These are phyloP conservation scores for Lumnitzera racemosa DNA, from an alignment of 345 rosid species.

Conservation along the genomic window DNA sequence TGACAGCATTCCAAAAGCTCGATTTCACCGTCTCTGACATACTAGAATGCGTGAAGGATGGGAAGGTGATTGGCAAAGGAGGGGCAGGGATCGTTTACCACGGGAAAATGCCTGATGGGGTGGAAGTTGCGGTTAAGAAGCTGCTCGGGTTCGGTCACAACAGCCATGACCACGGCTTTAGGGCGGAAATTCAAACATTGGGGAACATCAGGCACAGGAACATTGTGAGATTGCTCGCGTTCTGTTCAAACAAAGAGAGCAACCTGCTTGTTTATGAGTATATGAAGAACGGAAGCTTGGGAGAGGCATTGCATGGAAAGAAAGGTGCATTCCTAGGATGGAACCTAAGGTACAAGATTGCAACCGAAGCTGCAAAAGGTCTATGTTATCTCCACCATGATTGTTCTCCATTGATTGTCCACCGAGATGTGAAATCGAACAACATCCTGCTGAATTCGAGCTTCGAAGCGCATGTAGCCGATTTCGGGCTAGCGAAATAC, in stretches of 20 bases:
- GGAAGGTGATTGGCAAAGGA: slow-evolving; percentile 81
- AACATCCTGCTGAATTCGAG: slow-evolving; percentile 74
- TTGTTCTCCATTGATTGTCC: slow-evolving; percentile 82
- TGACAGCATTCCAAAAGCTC: slow-evolving; percentile 74
- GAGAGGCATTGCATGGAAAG: slow-evolving; percentile 82
- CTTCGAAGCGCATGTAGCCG: slow-evolving; percentile 96
- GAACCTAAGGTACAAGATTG: slow-evolving; percentile 72
- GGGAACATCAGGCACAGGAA: slow-evolving; percentile 88
- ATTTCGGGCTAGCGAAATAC: slow-evolving; percentile 91
- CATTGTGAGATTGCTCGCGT: slow-evolving; percentile 79
- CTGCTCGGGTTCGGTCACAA: slow-evolving; percentile 57
- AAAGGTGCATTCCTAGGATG: slow-evolving; percentile 62
- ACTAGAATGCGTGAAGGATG: slow-evolving; percentile 84
- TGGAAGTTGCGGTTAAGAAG: slow-evolving; percentile 80
- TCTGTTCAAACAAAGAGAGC: slow-evolving; percentile 74
- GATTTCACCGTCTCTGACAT: slow-evolving; percentile 65
- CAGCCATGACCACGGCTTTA: slow-evolving; percentile 79
- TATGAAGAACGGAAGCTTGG: slow-evolving; percentile 92
- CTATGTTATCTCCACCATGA: slow-evolving; percentile 93
- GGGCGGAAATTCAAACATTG: slow-evolving; percentile 81
- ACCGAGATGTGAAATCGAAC: slow-evolving; percentile 90
- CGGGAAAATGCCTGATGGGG: slow-evolving; percentile 81
- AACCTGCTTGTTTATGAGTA: slow-evolving; percentile 87
- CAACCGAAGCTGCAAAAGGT: slow-evolving; percentile 89
- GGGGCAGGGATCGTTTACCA: slow-evolving; percentile 89